Conservation (phyloP, 345 rosid species). For the Mallotus nudiflorus region DNA sequence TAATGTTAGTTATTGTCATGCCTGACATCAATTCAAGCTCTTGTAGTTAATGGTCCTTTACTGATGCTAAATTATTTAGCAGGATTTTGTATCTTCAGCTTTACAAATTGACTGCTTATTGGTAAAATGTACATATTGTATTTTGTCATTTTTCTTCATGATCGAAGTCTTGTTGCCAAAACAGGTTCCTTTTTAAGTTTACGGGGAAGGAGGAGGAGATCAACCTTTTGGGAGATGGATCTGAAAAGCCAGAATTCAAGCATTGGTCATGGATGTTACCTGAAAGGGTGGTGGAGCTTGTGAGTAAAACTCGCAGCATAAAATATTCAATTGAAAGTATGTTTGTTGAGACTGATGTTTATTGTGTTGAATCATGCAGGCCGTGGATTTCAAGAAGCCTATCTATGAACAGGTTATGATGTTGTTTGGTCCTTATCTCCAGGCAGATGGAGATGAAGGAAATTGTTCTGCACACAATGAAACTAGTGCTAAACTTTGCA, state of each 20-base stretch:
- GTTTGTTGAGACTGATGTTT: not conserved
- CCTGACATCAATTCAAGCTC: not conserved
- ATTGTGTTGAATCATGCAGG: conserved; percentile 30
- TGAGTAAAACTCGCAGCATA: conserved; percentile 25
- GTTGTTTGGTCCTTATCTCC: conserved; percentile 54
- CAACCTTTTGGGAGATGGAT: conserved; percentile 69
- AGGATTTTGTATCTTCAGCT: not conserved
- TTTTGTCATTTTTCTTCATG: not conserved
- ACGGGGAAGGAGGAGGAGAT: conserved; percentile 77
- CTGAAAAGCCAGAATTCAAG: conserved; percentile 67
- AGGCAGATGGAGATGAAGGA: conserved; percentile 32
- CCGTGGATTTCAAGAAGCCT: conserved; percentile 69
- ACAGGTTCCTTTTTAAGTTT: conserved; percentile 76
- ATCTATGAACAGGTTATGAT: conserved; percentile 64
- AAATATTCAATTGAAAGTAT: no score
- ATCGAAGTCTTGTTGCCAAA: not conserved
- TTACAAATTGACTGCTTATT: no score
- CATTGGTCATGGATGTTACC: conserved; percentile 76
- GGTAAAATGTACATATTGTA: no score
- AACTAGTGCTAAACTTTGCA: not conserved
- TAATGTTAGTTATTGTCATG: not conserved
- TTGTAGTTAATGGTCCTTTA: no score
- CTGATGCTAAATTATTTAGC: not conserved
- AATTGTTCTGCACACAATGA: conserved; percentile 9
- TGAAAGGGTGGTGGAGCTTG: conserved; percentile 54